Conservation (phyloP, 768 basidiomycete genomes). For the Suillus ampliporus region DNA sequence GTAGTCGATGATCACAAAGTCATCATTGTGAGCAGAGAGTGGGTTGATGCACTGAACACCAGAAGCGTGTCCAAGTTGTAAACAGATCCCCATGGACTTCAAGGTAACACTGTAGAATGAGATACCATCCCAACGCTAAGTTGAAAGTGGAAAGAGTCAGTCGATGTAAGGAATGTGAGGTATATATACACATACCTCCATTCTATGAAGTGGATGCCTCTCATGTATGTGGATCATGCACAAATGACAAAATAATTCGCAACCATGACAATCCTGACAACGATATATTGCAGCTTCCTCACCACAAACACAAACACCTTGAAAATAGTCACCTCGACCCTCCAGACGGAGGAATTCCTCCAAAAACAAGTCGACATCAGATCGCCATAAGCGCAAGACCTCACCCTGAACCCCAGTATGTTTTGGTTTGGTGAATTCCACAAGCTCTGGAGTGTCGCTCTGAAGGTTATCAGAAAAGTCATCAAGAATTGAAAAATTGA, state of each 20-base stretch:
- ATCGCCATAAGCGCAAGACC: neutral
- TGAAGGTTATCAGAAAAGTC: neutral
- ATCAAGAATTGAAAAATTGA: neutral
- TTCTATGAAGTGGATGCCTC: neutral
- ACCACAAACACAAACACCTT: neutral
- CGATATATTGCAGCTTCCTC: neutral
- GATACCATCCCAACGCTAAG: conserved; percentile 22
- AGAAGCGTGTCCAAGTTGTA: conserved; percentile 28
- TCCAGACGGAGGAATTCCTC: conserved; percentile 9
- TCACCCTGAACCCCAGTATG: neutral
- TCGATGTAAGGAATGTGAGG: neutral
- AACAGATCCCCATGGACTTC: conserved; percentile 24
- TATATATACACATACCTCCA: conserved; percentile 5
- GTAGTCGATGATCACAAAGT: conserved; percentile 26
- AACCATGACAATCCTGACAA: neutral
- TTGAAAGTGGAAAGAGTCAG: neutral
- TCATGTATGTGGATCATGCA: conserved; percentile 4
- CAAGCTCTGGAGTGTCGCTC: neutral
- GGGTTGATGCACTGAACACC: conserved; percentile 13
- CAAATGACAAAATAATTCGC: neutral
- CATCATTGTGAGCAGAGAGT: conserved; percentile 13
- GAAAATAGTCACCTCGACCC: neutral
- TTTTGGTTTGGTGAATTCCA: neutral
- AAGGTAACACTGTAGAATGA: conserved; percentile 21
- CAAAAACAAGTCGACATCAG: neutral